Evolutionary conservation across 2,329 filamentous ascomycete species (phyloP).

Genomic region (Cadophora sp.): DNA sequence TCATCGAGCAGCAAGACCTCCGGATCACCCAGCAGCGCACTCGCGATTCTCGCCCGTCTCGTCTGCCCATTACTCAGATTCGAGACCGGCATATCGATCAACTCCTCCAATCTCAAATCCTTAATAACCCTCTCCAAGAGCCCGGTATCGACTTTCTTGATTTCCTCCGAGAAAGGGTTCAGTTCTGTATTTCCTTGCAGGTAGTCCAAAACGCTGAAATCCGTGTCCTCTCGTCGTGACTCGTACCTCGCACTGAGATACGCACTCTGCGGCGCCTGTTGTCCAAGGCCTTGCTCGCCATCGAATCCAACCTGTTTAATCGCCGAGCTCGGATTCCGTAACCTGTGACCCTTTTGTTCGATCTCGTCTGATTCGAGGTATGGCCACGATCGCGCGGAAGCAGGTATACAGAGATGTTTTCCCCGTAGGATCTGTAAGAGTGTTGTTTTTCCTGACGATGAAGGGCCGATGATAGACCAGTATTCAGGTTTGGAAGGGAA

Average conservation of each 20-base stretch:
- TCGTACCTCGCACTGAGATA: constrained; percentile 94
- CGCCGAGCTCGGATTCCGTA: constrained; percentile 68
- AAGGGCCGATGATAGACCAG: constrained; percentile 87
- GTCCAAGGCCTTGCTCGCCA: constrained; percentile 67
- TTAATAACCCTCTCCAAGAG: constrained; percentile 68
- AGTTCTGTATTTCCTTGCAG: constrained; percentile 82
- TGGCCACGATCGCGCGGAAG: constrained; percentile 78
- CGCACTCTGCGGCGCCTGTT: constrained; percentile 69
- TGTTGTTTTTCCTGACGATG: constrained; percentile 79
- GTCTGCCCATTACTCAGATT: constrained; percentile 96
- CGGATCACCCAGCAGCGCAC: constrained; percentile 78
- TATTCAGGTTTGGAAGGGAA: constrained; percentile 58
- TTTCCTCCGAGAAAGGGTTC: constrained; percentile 69
- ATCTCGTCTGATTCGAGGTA: constrained; percentile 69
- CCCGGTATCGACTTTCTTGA: constrained; percentile 55
- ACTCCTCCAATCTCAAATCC: constrained; percentile 71
- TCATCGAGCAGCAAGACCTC: constrained; percentile 89
- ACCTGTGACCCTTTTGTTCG: constrained; percentile 50
- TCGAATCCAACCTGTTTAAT: constrained; percentile 94
- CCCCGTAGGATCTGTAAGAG: constrained; percentile 82
- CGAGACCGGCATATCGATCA: constrained; percentile 82
- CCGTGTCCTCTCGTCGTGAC: constrained; percentile 82
- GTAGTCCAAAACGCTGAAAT: constrained; percentile 85
- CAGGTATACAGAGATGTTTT: constrained; percentile 76
- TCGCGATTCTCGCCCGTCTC: constrained; percentile 84